phyloP scores from a whole-genome alignment of 2,329 filamentous ascomycete species.

The Penicillium sp. region DNA sequence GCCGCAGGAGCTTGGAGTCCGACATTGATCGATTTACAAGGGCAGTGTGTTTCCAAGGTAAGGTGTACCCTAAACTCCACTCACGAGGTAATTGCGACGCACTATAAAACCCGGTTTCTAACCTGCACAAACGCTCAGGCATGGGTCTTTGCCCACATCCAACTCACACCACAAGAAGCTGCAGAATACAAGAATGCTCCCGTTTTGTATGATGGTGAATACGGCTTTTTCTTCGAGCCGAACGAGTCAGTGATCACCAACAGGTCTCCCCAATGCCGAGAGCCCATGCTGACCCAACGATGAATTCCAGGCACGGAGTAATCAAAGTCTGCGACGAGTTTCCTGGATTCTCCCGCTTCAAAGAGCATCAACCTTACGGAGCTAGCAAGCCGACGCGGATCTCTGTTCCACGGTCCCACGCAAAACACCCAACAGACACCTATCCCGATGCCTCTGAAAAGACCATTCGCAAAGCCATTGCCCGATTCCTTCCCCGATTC shows the following conservation, averaged over 20 bases:
- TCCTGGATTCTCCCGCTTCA: conserved; percentile 43
- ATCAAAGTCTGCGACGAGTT: conserved; percentile 54
- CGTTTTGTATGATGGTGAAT: conserved; percentile 50
- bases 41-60: conserved; percentile 49
- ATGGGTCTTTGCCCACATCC: conserved; percentile 52
- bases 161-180: conserved; percentile 45
- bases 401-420: conserved; percentile 21
- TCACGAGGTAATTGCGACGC: too few species aligned
- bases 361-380: conserved; percentile 42
- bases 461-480: conserved; percentile 51
- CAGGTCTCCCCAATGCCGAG: too few species aligned
- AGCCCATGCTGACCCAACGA: not conserved
- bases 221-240: conserved; percentile 48
- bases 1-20: conserved; percentile 35
- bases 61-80: conserved; percentile 31
- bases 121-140: conserved; percentile 25
- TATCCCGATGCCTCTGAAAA: conserved; percentile 51
- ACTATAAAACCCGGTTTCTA: conserved; percentile 32
- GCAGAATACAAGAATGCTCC: conserved; percentile 46
- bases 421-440: conserved; percentile 24
- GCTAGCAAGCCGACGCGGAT: conserved; percentile 41
- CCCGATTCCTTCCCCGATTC: conserved; percentile 57
- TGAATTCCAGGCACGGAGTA: conserved; percentile 29
- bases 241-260: not conserved
- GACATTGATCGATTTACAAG: conserved; percentile 29